A percentile compares a stretch with the other conserved stretches of the same genome.
phyloP scores from a whole-genome alignment of 257 asterid genomes.

The Solanum ossicruentum region DNA sequence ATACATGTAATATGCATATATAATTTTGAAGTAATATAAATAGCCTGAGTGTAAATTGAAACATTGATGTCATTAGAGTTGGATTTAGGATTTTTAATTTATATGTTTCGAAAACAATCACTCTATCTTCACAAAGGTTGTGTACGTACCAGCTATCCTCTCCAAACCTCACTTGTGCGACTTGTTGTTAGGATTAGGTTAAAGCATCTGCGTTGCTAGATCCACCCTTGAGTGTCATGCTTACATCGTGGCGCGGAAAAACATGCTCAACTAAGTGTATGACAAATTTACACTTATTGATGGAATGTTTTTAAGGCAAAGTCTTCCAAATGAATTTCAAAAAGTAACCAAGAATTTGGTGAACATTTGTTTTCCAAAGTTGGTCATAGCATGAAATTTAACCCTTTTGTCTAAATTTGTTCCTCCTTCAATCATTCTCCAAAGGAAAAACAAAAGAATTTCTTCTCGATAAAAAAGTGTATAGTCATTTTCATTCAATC shows the following conservation, averaged over 20 bases:
- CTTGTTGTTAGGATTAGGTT: not conserved
- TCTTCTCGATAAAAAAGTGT: not conserved
- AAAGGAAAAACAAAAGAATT: not conserved
- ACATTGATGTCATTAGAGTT: not conserved
- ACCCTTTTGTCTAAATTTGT: not conserved
- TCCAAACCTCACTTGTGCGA: not conserved
- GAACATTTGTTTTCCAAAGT: not conserved
- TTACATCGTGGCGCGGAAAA: not conserved
- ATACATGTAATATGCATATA: not conserved
- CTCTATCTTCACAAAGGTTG: not conserved
- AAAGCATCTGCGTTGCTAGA: too few species aligned
- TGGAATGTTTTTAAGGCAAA: not conserved
- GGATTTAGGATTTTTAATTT: not conserved
- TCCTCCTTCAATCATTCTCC: not conserved
- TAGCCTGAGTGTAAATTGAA: not conserved
- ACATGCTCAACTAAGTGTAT: not conserved
- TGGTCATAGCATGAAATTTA: not conserved
- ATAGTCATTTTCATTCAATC: too few species aligned
- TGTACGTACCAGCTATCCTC: not conserved
- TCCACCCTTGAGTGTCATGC: not conserved
- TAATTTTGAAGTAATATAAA: not conserved
- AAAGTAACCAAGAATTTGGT: not conserved
- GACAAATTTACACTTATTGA: not conserved
- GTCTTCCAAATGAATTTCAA: not conserved
- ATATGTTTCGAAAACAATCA: not conserved